A percentile compares a stretch with the other conserved stretches of the same genome.
Conservation (phyloP, 2,329 filamentous ascomycete species). For the Ophiocordyceps unilateralis region DNA sequence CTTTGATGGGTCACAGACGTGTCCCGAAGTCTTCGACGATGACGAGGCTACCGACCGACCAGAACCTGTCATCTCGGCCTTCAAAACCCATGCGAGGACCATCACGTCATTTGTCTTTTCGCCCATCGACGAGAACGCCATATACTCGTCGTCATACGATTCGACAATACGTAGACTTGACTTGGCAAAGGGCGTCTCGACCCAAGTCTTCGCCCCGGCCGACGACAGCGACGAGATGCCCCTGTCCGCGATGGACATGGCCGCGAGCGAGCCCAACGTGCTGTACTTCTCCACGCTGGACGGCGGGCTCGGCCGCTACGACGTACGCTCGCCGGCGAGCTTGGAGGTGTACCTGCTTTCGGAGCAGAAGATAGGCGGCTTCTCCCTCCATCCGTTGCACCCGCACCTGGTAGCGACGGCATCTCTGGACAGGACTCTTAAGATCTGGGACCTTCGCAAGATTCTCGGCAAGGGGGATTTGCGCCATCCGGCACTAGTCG, state of each 20-base stretch:
- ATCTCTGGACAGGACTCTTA: slow-evolving; percentile 73
- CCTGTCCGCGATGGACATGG: slow-evolving; percentile 72
- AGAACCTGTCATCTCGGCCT: slow-evolving; percentile 68
- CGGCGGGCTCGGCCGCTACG: slow-evolving; percentile 65
- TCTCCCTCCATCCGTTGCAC: slow-evolving; percentile 63
- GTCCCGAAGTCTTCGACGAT: slow-evolving; percentile 41
- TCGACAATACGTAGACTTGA: slow-evolving; percentile 81
- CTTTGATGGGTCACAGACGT: slow-evolving; percentile 68
- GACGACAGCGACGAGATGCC: slow-evolving; percentile 56
- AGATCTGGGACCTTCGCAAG: slow-evolving; percentile 83
- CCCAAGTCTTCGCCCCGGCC: slow-evolving; percentile 63
- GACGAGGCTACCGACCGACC: slow-evolving; percentile 48
- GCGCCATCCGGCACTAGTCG: slow-evolving; percentile 51
- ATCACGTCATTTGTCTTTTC: slow-evolving; percentile 74
- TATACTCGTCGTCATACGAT: slow-evolving; percentile 85
- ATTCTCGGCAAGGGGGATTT: slow-evolving; percentile 46
- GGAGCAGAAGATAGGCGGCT: slow-evolving; percentile 92
- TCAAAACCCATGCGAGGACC: slow-evolving; percentile 79
- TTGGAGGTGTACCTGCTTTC: slow-evolving; percentile 58
- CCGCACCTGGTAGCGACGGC: slow-evolving; percentile 79
- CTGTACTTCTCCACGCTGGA: slow-evolving; percentile 79
- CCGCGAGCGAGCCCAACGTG: slow-evolving; percentile 48
- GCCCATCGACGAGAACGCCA: slow-evolving; percentile 50
- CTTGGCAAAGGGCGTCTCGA: slow-evolving; percentile 59
- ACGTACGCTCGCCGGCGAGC: slow-evolving; percentile 43